Base-by-base conservation (phyloP, 768 basidiomycete species). In the Pisolithus tinctorius region DNA sequence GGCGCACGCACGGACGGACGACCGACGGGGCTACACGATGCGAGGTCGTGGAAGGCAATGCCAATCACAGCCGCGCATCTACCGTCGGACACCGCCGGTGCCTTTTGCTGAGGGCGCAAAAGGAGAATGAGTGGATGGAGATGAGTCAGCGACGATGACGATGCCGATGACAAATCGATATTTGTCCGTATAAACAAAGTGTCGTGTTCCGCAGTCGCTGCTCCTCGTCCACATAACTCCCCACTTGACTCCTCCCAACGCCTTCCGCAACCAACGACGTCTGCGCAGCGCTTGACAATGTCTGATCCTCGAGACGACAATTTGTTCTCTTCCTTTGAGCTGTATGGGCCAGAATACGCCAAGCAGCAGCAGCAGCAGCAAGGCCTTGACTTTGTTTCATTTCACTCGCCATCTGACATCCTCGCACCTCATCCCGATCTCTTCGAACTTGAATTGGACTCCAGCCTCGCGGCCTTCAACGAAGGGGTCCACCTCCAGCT, bases 391-490 rank as follows among this genome's bases (percentile, higher is more conserved):
- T 84, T 84, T 73, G 75, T 80, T 70, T 83, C 82, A 65, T 83
- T 84, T 70, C 79, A 81, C 61, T 75, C 79, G 55, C 77, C 81
- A 58, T 73, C 79, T 53, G 86, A 88, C 71, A 78, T 86, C 69
- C 74, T 82, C 60, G 86, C 84, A 48, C 86, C 88, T 41, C 80
- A 85, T 63, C 84, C 86, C 55, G 88, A 90, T 74, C 76, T 82
- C 56, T 91, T 92, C 72, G 89, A 91, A 65, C 78, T 79, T 47
- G 89, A 92, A 70, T 78, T 92, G 61, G 88, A 89, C 69, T 74
- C 73, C 31, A 78, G 73, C 70, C 79, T 88, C 60, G 80, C 80
- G 60, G 81, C 77, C 41, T 79, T 83, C 64, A 80, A 85, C 72
- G 77, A 82, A 55, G 34, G 34, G 34, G 69, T 74, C 65, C 75